Conservation (phyloP, 2,329 filamentous ascomycete genomes). For the Colletotrichum gigasporum region DNA sequence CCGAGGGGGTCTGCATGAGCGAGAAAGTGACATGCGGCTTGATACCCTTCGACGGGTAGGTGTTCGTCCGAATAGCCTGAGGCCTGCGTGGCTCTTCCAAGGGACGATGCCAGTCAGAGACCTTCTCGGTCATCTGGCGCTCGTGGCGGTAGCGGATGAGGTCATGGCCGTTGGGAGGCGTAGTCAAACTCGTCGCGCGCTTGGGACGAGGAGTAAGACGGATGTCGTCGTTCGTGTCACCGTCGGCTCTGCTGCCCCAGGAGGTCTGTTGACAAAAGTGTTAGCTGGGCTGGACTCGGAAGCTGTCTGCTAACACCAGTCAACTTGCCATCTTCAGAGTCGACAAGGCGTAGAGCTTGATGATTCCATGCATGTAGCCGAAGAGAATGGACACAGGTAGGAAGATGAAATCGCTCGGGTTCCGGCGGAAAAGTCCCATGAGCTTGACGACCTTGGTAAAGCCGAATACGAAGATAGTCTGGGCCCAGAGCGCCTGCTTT, state of each 20-base stretch:
- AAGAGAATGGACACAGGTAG: constrained; percentile 89
- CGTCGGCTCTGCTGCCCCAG: constrained; percentile 93
- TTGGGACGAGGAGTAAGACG: constrained; percentile 66
- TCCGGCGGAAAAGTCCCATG: constrained; percentile 83
- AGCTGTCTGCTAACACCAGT: constrained; percentile 21
- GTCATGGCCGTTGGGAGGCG: constrained; percentile 52
- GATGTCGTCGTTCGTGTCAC: constrained; percentile 82
- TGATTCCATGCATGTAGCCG: constrained; percentile 90
- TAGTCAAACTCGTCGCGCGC: constrained; percentile 51
- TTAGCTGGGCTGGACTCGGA: not conserved
- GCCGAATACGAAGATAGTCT: constrained; percentile 78
- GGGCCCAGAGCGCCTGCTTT: constrained; percentile 65
- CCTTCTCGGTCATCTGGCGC: constrained; percentile 46
- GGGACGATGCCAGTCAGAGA: constrained; percentile 22
- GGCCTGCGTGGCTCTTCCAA: constrained; percentile 28
- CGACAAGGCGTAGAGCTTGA: constrained; percentile 88
- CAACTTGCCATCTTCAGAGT: constrained; percentile 83
- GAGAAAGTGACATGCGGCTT: constrained; percentile 32
- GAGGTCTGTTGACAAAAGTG: constrained; percentile 73
- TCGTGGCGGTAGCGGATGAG: constrained; percentile 57
- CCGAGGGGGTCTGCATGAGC: constrained; percentile 13
- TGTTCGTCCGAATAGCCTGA: constrained; percentile 24
- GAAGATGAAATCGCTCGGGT: constrained; percentile 82
- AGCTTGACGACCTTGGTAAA: constrained; percentile 94
- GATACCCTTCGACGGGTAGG: constrained; percentile 25